Percentiles rank a stretch among this genome's conserved stretches.
phyloP scores from a whole-genome alignment of 2,329 filamentous ascomycete species.

The Aureobasidium sp. region DNA sequence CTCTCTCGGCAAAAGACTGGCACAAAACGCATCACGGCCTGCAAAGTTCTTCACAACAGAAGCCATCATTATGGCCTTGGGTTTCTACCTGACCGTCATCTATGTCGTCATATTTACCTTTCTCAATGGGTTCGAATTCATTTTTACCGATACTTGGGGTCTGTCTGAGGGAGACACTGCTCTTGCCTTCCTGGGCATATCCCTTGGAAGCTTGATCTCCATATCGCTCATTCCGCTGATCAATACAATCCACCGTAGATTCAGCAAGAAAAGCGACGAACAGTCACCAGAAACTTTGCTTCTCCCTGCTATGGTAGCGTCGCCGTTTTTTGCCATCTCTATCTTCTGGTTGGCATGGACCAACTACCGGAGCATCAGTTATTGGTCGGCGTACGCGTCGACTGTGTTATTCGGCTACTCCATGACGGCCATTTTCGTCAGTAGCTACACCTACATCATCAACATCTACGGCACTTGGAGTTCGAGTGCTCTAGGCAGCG shows the following conservation, averaged over 20 bases:
- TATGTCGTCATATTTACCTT: conserved; percentile 49
- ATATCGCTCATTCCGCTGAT: conserved; percentile 32
- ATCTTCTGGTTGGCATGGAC: conserved; percentile 48
- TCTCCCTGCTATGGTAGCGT: conserved; percentile 38
- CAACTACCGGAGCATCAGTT: conserved; percentile 34
- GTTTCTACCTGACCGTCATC: conserved; percentile 43
- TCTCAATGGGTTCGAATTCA: conserved; percentile 43
- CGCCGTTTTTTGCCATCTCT: conserved; percentile 35
- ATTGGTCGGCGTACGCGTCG: conserved; percentile 40
- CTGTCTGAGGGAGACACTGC: conserved; percentile 36
- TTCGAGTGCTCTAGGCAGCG: conserved; percentile 33
- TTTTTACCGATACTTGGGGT: conserved; percentile 39
- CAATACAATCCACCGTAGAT: conserved; percentile 20
- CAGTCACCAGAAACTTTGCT: conserved; percentile 31
- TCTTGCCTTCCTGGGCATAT: conserved; percentile 39
- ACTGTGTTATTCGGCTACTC: conserved; percentile 39
- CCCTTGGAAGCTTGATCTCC: conserved; percentile 35
- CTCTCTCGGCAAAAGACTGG: conserved; percentile 17
- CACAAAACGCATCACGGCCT: conserved; percentile 18
- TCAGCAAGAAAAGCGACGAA: conserved; percentile 19
- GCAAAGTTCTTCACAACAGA: conserved; percentile 33
- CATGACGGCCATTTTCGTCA: conserved; percentile 38
- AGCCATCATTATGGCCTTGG: conserved; percentile 39
- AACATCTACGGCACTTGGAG: conserved; percentile 36
- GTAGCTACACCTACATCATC: conserved; percentile 28